Conservation (phyloP, 805 yeast genomes). For the Barnettozyma wickerhamii region DNA sequence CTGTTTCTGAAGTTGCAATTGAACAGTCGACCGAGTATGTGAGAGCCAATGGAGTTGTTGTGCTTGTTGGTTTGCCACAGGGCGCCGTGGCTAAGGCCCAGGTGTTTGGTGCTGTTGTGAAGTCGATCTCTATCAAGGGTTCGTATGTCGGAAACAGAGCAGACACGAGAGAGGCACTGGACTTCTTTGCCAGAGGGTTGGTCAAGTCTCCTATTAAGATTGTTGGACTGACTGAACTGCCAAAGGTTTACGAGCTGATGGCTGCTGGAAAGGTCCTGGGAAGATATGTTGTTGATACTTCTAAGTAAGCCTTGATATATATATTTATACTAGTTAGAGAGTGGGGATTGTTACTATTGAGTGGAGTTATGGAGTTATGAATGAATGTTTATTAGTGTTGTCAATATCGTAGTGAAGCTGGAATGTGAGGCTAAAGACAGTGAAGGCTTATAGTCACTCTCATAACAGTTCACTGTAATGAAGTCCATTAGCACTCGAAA, state of each 20-base stretch:
- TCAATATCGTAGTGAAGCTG: too few relatives aligned
- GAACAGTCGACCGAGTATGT: slow-evolving; percentile 54
- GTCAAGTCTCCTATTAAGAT: slow-evolving; percentile 70
- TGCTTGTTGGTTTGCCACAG: slow-evolving; percentile 74
- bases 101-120: slow-evolving; percentile 71
- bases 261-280: slow-evolving; percentile 82
- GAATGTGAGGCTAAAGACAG: too few relatives aligned
- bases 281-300: slow-evolving; percentile 81
- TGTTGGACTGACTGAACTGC: slow-evolving; percentile 70
- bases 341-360: too few relatives aligned
- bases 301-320: slow-evolving; percentile 45
- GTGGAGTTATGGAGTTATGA: too few relatives aligned
- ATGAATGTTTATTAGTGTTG: too few relatives aligned
- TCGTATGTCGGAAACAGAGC: slow-evolving; percentile 89
- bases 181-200: slow-evolving; percentile 67
- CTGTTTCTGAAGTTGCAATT: slow-evolving; percentile 68
- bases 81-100: slow-evolving; percentile 67
- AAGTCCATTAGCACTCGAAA: too few relatives aligned
- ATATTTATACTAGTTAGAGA: too few relatives aligned
- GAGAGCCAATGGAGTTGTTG: slow-evolving; percentile 67
- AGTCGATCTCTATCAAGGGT: slow-evolving; percentile 68
- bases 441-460: too few relatives aligned
- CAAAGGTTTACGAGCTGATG: slow-evolving; percentile 70
- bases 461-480: too few relatives aligned
- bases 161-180: slow-evolving; percentile 78